Percentiles rank a stretch among this genome's conserved stretches.
These are phyloP conservation scores for Aspergillus biplanus DNA, from an alignment of 495 filamentous ascomycete genomes.

Conservation along the genomic window DNA sequence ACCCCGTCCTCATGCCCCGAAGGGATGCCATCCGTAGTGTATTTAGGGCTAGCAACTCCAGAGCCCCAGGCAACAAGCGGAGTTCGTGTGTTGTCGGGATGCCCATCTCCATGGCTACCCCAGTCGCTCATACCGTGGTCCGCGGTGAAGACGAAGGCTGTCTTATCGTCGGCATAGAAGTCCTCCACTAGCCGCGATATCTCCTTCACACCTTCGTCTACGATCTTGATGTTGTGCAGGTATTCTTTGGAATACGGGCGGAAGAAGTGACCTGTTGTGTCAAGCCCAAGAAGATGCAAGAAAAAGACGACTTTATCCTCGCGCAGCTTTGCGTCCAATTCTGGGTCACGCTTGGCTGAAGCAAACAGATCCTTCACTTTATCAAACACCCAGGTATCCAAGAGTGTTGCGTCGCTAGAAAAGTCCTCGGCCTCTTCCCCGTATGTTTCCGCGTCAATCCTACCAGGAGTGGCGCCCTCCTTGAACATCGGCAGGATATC, in stretches of 20 bases:
- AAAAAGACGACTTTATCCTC: constrained; percentile 95
- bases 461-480: constrained; percentile 84
- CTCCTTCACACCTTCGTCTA: constrained; percentile 85
- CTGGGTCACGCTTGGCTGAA: constrained; percentile 73
- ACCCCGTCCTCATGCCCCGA: constrained; percentile 91
- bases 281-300: constrained; percentile 92
- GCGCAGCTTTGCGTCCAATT: constrained; percentile 72
- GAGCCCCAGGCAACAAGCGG: constrained; percentile 95
- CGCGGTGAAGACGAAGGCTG: constrained; percentile 95
- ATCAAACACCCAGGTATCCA: constrained; percentile 97
- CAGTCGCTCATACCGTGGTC: constrained; percentile 99
- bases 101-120: constrained; percentile 96
- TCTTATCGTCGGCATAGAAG: constrained; percentile 91
- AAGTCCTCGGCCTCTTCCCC: constrained; percentile 87
- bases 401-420: constrained; percentile 72
- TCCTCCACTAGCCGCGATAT: constrained; percentile 80
- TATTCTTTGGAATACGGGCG: constrained; percentile 97
- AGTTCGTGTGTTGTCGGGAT: constrained; percentile 96
- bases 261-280: constrained; percentile 87
- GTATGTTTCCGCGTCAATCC: constrained; percentile 85
- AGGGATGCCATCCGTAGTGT: constrained; percentile 53
- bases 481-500: constrained; percentile 99
- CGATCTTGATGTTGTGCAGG: constrained; percentile 89
- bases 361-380: constrained; percentile 85
- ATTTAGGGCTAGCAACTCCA: constrained; percentile 77